These are phyloP conservation scores for Ogataea degrootiae DNA, from an alignment of 805 yeast genomes.

Conservation along the genomic window DNA sequence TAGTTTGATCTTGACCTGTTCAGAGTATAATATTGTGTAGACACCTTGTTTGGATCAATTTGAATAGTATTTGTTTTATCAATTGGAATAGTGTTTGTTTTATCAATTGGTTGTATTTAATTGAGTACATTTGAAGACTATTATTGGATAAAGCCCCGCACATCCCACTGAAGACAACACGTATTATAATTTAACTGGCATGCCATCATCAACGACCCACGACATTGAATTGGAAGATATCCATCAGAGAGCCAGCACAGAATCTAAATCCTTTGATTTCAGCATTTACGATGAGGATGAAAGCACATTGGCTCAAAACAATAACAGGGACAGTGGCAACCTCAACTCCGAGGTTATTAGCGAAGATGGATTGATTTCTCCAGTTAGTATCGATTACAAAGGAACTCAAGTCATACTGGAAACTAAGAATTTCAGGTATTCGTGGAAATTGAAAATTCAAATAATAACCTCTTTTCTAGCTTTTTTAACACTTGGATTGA, in stretches of 20 bases:
- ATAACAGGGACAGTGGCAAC: not conserved
- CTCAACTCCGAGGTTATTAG: not conserved
- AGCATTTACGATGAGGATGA: not conserved
- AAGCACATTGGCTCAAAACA: not conserved
- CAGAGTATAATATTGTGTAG: too few species aligned
- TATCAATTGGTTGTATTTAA: too few species aligned
- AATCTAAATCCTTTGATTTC: not conserved
- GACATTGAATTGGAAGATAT: not conserved
- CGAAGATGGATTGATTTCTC: not conserved
- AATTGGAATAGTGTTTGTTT: too few species aligned
- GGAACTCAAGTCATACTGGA: conserved; percentile 30
- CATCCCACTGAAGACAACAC: too few species aligned
- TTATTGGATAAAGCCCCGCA: too few species aligned
- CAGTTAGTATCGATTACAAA: conserved; percentile 8
- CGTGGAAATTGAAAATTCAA: conserved; percentile 38
- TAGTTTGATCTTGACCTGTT: too few species aligned
- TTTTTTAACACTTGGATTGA: conserved; percentile 47
- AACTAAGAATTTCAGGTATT: conserved; percentile 35
- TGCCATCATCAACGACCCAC: too few species aligned
- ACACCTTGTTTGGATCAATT: too few species aligned
- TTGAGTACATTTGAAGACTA: too few species aligned
- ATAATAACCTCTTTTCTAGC: conserved; percentile 34
- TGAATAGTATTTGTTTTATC: too few species aligned
- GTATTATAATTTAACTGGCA: too few species aligned
- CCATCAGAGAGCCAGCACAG: not conserved